These are phyloP conservation scores for Mycena capillaripes DNA, from an alignment of 768 basidiomycete genomes.

Conservation along the genomic window DNA sequence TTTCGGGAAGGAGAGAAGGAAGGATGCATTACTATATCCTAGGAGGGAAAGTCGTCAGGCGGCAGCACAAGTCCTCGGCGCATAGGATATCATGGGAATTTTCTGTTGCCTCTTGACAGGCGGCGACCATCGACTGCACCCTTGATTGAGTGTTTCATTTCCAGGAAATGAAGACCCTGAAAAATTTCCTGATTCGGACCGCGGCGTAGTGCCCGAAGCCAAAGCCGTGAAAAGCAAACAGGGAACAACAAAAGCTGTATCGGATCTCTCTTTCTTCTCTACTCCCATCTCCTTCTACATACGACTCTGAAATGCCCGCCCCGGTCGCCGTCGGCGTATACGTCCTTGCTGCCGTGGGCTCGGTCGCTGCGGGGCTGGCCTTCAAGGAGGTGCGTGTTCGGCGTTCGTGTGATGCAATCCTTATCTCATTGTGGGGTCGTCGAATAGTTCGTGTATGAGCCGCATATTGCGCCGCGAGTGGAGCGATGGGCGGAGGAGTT, in stretches of 20 bases:
- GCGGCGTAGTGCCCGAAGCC: neutral
- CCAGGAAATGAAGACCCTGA: neutral
- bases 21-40: too few species aligned
- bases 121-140: too few species aligned
- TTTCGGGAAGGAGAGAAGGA: too few species aligned
- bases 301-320: slow-evolving; percentile 49
- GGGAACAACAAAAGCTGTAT: slow-evolving; percentile 7
- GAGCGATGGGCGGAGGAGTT: slow-evolving; percentile 63
- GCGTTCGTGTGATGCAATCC: slow-evolving; percentile 37
- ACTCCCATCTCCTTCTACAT: neutral
- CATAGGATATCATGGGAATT: too few species aligned
- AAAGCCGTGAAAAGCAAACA: neutral
- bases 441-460: slow-evolving; percentile 75
- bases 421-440: neutral
- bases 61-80: too few species aligned
- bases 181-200: slow-evolving; percentile 5
- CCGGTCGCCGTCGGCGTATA: slow-evolving; percentile 56
- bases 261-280: slow-evolving; percentile 17
- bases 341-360: slow-evolving; percentile 63
- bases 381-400: slow-evolving; percentile 68
- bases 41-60: too few species aligned
- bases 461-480: slow-evolving; percentile 73
- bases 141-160: too few species aligned
- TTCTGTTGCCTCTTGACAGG: neutral
- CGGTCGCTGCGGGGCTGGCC: slow-evolving; percentile 63